Percentiles rank a stretch among this genome's conserved stretches.
Evolutionary conservation across 2,329 filamentous ascomycete species (phyloP).

Genomic region (Diaporthe eres): DNA sequence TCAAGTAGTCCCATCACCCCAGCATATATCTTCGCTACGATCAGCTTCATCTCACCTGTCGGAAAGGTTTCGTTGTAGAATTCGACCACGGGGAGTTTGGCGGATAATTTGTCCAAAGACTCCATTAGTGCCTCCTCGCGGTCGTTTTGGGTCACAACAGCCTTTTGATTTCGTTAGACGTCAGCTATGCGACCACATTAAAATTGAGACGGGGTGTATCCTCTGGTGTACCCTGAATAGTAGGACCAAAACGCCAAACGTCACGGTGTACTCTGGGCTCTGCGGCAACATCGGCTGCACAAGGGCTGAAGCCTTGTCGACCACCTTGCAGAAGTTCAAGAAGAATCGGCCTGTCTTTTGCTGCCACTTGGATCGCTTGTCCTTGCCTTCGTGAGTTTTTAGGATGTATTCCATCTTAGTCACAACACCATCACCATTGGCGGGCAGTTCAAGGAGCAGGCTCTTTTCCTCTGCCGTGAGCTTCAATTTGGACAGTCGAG

Average conservation of each 20-base stretch:
- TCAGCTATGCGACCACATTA: neutral
- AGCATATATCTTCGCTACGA: neutral
- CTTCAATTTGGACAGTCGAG: neutral
- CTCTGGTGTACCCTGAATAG: neutral
- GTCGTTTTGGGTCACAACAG: neutral
- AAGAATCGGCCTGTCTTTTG: neutral
- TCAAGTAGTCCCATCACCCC: neutral
- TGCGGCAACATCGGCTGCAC: constrained; percentile 4
- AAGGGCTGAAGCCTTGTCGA: neutral
- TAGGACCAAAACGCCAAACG: neutral
- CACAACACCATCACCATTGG: neutral
- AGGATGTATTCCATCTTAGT: neutral
- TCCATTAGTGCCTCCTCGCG: neutral
- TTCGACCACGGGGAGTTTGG: neutral
- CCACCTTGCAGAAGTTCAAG: neutral
- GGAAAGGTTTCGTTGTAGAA: neutral
- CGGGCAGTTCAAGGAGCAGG: neutral
- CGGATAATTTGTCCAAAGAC: neutral
- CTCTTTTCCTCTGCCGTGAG: neutral
- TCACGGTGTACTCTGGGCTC: constrained; percentile 1
- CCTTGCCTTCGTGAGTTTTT: neutral
- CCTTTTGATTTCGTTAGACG: neutral
- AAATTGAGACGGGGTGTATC: neutral
- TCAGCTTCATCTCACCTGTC: neutral
- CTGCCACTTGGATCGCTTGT: neutral